Percentiles rank a stretch among this genome's conserved stretches.
phyloP scores from a whole-genome alignment of 257 asterid species.

The Galeopsis tetrahit region DNA sequence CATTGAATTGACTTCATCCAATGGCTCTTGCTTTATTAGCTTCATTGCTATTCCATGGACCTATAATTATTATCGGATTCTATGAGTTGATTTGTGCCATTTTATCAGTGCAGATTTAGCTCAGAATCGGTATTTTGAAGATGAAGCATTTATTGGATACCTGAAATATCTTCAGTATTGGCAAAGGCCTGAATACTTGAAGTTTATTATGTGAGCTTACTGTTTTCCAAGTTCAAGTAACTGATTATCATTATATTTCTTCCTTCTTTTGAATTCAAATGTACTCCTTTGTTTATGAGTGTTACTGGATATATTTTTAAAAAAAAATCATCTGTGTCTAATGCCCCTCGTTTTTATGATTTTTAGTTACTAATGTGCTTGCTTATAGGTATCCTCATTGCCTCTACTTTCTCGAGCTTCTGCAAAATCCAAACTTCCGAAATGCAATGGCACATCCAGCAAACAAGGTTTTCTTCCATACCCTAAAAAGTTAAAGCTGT shows the following conservation, averaged over 20 bases:
- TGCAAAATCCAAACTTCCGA: conserved; percentile 78
- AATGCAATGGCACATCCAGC: conserved; percentile 98
- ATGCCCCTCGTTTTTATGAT: background rate
- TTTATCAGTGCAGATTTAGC: conserved; percentile 74
- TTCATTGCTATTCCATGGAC: background rate
- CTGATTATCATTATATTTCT: background rate
- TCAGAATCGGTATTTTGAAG: conserved; percentile 91
- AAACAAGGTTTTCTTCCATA: conserved; percentile 61
- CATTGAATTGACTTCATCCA: background rate
- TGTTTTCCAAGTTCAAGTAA: conserved; percentile 3
- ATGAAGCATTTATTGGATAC: conserved; percentile 91
- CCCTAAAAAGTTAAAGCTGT: conserved; percentile 1
- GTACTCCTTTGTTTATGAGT: background rate
- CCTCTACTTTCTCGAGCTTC: conserved; percentile 90
- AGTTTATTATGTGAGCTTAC: conserved; percentile 74
- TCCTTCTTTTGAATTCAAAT: background rate
- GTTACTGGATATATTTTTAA: background rate
- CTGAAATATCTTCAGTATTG: conserved; percentile 92
- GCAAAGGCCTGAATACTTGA: conserved; percentile 88
- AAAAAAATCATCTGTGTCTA: background rate
- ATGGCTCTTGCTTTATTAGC: background rate
- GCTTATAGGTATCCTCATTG: conserved; percentile 88
- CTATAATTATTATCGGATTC: background rate
- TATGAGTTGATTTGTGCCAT: conserved; percentile 33
- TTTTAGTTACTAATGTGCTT: conserved; percentile 3